phyloP scores from a whole-genome alignment of 345 rosid species.

The Murraya paniculata region DNA sequence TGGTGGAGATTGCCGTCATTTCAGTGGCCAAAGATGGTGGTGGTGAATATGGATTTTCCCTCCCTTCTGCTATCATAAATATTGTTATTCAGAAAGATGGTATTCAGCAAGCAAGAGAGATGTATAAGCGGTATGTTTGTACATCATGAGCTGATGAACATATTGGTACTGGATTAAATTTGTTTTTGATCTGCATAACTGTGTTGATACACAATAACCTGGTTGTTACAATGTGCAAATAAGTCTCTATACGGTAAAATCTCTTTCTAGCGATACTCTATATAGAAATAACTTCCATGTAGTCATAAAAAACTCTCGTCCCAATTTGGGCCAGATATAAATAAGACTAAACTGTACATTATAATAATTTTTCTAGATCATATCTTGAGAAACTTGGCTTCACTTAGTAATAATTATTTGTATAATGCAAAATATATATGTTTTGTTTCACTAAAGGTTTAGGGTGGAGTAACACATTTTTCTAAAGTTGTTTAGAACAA shows the following conservation, averaged over 20 bases:
- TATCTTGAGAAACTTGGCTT: too few relatives aligned
- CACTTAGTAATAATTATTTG: too few relatives aligned
- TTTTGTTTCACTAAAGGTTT: too few relatives aligned
- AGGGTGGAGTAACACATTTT: too few relatives aligned
- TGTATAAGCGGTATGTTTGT: slow-evolving; percentile 57
- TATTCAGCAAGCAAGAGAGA: slow-evolving; percentile 51
- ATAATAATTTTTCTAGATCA: too few relatives aligned
- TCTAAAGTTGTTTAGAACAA: too few relatives aligned
- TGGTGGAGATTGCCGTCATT: slow-evolving; percentile 62
- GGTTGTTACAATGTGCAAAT: not conserved
- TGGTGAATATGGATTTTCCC: slow-evolving; percentile 59
- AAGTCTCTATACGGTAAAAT: not conserved
- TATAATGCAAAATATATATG: too few relatives aligned
- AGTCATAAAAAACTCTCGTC: too few relatives aligned
- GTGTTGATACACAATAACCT: not conserved
- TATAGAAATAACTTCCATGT: too few relatives aligned
- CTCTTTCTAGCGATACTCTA: too few relatives aligned
- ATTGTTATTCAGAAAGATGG: slow-evolving; percentile 69
- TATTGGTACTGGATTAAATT: not conserved
- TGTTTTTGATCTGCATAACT: not conserved
- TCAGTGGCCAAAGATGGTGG: slow-evolving; percentile 57
- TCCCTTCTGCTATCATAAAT: slow-evolving; percentile 55
- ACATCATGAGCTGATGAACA: not conserved
- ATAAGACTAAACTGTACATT: too few relatives aligned
- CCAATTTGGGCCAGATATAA: too few relatives aligned